Conservation (phyloP, 495 filamentous ascomycete species). For the Bryoglossum gracile region DNA sequence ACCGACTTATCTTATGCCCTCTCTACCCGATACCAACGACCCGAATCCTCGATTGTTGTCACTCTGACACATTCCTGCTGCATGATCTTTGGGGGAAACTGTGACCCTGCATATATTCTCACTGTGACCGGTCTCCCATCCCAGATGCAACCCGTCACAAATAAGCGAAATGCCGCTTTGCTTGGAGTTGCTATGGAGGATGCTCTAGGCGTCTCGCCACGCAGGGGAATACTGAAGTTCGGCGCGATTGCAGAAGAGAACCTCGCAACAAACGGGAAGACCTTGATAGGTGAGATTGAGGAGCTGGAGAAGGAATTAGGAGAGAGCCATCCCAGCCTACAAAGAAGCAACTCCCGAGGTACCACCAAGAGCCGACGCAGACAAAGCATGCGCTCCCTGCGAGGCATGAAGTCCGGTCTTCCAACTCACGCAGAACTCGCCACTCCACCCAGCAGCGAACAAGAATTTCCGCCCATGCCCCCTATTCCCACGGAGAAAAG, state of each 20-base stretch:
- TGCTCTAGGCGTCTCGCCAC: constrained; percentile 52
- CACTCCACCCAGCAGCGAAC: constrained; percentile 27
- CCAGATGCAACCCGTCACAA: constrained; percentile 65
- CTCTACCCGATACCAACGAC: constrained; percentile 63
- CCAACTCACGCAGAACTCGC: constrained; percentile 18
- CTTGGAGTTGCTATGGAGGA: constrained; percentile 64
- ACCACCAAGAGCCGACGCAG: constrained; percentile 24
- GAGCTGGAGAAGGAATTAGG: constrained; percentile 41
- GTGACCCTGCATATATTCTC: constrained; percentile 74
- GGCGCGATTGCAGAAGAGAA: constrained; percentile 61
- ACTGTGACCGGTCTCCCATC: constrained; percentile 65
- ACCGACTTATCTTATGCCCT: constrained; percentile 61
- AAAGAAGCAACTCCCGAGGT: constrained; percentile 3
- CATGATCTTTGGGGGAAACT: constrained; percentile 63
- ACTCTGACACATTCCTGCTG: constrained; percentile 58
- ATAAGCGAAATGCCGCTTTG: constrained; percentile 73
- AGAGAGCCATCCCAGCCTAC: constrained; percentile 23
- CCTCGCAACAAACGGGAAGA: constrained; percentile 61
- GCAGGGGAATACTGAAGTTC: constrained; percentile 65
- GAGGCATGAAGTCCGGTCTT: constrained; percentile 7
- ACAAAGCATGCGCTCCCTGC: constrained; percentile 28
- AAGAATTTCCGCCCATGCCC: constrained; percentile 14
- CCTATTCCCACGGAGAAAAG: constrained; percentile 22
- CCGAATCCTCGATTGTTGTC: constrained; percentile 64
- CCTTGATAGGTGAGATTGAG: constrained; percentile 60